Percentiles rank a stretch among this genome's conserved stretches.
Evolutionary conservation across 192 early-diverging fungal genomes (phyloP).

Genomic region (Gonapodya prolifera): DNA sequence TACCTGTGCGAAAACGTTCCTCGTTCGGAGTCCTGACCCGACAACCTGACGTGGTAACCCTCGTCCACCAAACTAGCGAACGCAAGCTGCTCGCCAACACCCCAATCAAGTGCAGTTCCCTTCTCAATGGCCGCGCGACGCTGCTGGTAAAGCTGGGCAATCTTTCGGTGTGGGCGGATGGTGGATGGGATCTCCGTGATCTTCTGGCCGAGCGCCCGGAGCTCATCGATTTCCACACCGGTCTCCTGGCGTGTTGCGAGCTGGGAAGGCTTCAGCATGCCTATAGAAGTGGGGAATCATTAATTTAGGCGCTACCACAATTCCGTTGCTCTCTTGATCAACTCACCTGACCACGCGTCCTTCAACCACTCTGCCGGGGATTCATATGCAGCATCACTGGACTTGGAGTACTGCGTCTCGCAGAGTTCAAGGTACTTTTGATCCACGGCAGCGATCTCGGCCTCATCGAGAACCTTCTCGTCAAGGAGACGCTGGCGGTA

Average conservation of each 20-base stretch:
- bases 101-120: slow-evolving; percentile 85
- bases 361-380: neutral
- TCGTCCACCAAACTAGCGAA: slow-evolving; percentile 84
- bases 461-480: slow-evolving; percentile 62
- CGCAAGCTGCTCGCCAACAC: slow-evolving; percentile 86
- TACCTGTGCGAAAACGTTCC: slow-evolving; percentile 98
- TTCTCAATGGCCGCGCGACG: slow-evolving; percentile 69
- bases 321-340: too few species aligned
- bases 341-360: neutral
- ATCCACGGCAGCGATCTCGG: neutral
- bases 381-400: neutral
- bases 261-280: neutral
- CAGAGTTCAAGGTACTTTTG: neutral
- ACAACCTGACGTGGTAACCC: slow-evolving; percentile 82
- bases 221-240: slow-evolving; percentile 56
- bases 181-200: slow-evolving; percentile 67
- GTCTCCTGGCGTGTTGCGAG: neutral
- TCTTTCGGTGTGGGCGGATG: slow-evolving; percentile 77
- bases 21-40: slow-evolving; percentile 97
- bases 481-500: slow-evolving; percentile 71
- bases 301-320: too few species aligned
- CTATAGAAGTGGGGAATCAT: too few species aligned
- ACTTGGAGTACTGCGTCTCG: neutral
- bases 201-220: slow-evolving; percentile 71
- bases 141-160: slow-evolving; percentile 69